These are phyloP conservation scores for Aspergillus tubingensis DNA, from an alignment of 2,329 filamentous ascomycete species.

Conservation along the genomic window DNA sequence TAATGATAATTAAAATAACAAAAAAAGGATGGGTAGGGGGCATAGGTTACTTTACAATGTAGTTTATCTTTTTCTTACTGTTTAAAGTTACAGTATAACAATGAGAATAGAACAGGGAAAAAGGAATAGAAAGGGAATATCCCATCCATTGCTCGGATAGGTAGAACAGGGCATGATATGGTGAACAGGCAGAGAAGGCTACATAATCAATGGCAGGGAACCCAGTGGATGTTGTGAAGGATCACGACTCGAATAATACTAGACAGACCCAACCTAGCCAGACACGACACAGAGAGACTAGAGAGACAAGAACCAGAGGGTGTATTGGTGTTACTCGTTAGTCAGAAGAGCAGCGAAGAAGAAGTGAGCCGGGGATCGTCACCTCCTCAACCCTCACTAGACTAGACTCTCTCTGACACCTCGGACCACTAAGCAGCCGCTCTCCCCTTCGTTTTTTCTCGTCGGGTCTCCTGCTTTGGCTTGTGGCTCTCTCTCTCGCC, in stretches of 20 bases:
- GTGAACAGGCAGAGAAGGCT: no score
- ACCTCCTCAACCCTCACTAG: constrained; percentile 9
- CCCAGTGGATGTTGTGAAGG: no score
- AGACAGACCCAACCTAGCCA: no score
- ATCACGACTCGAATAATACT: not conserved
- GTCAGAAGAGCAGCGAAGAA: not conserved
- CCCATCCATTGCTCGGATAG: no score
- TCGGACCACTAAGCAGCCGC: constrained; percentile 11
- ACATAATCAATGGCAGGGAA: no score
- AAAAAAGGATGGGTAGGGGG: not conserved
- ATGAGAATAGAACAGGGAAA: not conserved
- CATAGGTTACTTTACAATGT: not conserved
- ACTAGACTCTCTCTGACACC: constrained; percentile 17
- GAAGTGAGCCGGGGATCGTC: constrained; percentile 14
- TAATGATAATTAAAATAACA: not conserved
- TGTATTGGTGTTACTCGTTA: constrained; percentile 6
- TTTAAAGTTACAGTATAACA: not conserved
- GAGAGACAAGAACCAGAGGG: no score
- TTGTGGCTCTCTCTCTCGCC: constrained; percentile 3
- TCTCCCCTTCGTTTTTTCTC: constrained; percentile 9
- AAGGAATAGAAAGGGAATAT: no score
- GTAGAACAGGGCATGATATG: no score
- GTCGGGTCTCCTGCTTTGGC: constrained; percentile 3
- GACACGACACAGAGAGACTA: no score
- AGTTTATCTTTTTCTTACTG: no score